Conservation (phyloP, 2,329 filamentous ascomycete genomes). For the Beauveria sp. region DNA sequence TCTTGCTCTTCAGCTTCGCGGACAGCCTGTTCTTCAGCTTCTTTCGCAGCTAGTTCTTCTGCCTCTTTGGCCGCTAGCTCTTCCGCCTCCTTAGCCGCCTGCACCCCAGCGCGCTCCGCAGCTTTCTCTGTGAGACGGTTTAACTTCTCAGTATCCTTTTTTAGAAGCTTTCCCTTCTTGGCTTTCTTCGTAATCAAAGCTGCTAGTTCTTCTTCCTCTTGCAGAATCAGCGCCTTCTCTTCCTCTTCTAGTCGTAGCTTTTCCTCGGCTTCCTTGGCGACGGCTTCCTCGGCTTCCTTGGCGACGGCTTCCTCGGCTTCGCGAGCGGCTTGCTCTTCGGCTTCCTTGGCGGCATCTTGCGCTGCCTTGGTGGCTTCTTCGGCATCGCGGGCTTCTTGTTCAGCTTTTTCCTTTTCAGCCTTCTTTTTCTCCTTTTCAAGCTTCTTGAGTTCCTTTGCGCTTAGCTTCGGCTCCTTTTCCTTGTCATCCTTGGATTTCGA, state of each 20-base stretch:
- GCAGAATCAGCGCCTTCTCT: slow-evolving; percentile 16
- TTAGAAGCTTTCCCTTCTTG: slow-evolving; percentile 36
- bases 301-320: slow-evolving; percentile 22
- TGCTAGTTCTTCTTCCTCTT: slow-evolving; percentile 32
- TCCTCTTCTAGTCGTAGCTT: slow-evolving; percentile 21
- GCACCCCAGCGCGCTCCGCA: slow-evolving; percentile 16
- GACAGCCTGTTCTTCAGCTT: slow-evolving; percentile 20
- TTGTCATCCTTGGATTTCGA: slow-evolving; percentile 36
- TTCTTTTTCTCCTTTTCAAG: slow-evolving; percentile 41
- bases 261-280: slow-evolving; percentile 22
- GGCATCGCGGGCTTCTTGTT: slow-evolving; percentile 19
- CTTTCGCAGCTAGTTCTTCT: slow-evolving; percentile 19
- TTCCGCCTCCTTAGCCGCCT: slow-evolving; percentile 18
- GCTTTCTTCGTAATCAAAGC: slow-evolving; percentile 40
- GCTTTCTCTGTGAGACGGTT: slow-evolving; percentile 16
- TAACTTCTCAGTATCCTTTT: slow-evolving; percentile 23
- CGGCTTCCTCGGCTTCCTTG: slow-evolving; percentile 22
- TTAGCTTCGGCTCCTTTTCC: slow-evolving; percentile 37
- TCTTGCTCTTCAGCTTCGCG: slow-evolving; percentile 23
- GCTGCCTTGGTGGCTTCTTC: slow-evolving; percentile 27
- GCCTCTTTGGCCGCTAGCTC: slow-evolving; percentile 19
- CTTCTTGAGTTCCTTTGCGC: slow-evolving; percentile 43
- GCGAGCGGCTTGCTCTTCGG: slow-evolving; percentile 19
- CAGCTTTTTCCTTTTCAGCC: slow-evolving; percentile 27
- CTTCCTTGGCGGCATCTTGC: slow-evolving; percentile 24